Evolutionary conservation across 2,329 filamentous ascomycete species (phyloP).

Genomic region (Achaetomium macrosporum): DNA sequence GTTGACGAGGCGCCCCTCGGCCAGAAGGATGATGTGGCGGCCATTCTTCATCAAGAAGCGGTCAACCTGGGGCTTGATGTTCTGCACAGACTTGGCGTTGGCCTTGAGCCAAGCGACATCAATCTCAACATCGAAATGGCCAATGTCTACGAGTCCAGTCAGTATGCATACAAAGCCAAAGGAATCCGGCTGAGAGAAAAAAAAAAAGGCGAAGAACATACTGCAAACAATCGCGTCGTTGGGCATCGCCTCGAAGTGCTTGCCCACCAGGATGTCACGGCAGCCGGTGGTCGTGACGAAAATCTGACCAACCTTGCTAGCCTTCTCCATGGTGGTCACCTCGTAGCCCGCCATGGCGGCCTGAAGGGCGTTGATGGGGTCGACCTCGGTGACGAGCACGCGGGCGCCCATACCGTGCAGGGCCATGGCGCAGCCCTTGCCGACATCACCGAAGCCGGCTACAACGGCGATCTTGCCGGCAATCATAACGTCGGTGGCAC

Average conservation of each 20-base stretch:
- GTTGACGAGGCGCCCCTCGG: slow-evolving; percentile 98
- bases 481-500: slow-evolving; percentile 99
- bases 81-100: slow-evolving; percentile 87
- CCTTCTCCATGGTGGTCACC: slow-evolving; percentile 96
- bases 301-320: slow-evolving; percentile 82
- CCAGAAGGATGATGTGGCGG: slow-evolving; percentile 95
- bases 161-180: neutral
- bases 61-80: slow-evolving; percentile 99
- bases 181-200: neutral
- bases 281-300: slow-evolving; percentile 99
- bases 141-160: slow-evolving; percentile 61
- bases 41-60: slow-evolving; percentile 91
- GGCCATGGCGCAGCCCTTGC: slow-evolving; percentile 95
- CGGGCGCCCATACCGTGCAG: slow-evolving; percentile 96
- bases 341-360: slow-evolving; percentile 95
- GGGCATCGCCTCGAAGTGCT: slow-evolving; percentile 91
- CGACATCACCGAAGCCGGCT: slow-evolving; percentile 97
- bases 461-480: slow-evolving; percentile 98
- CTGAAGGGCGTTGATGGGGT: slow-evolving; percentile 99
- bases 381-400: slow-evolving; percentile 92
- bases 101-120: slow-evolving; percentile 99
- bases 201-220: slow-evolving; percentile 39
- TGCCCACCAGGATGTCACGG: slow-evolving; percentile 90
- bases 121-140: slow-evolving; percentile 99
- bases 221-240: slow-evolving; percentile 99